These are phyloP conservation scores for Sanghuangporus weigelae DNA, from an alignment of 1,284 basidiomycete genomes.

Conservation along the genomic window DNA sequence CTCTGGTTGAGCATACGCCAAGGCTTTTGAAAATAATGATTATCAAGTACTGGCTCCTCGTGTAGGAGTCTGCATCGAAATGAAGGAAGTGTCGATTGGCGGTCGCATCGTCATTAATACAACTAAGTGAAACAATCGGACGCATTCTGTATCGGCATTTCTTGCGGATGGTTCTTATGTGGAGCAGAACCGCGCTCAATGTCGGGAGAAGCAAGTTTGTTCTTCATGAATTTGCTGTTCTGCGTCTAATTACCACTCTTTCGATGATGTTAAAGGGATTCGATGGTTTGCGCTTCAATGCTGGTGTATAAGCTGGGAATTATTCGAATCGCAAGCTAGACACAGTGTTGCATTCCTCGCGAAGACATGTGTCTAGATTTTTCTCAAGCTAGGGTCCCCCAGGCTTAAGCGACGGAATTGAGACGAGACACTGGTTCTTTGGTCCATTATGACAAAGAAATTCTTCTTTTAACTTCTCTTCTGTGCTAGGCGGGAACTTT, in stretches of 20 bases:
- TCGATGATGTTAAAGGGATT: background rate
- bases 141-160: background rate
- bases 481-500: background rate
- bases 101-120: conserved; percentile 62
- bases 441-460: background rate
- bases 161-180: background rate
- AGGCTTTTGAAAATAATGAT: background rate
- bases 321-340: background rate
- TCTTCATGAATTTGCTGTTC: background rate
- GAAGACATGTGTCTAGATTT: background rate
- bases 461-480: background rate
- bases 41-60: background rate
- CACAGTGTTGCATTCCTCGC: background rate
- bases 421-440: background rate
- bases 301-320: background rate
- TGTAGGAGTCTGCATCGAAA: conserved; percentile 46
- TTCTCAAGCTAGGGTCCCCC: background rate
- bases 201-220: background rate
- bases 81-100: conserved; percentile 50
- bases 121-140: background rate
- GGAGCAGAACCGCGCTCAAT: background rate
- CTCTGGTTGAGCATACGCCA: background rate
- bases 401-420: background rate
- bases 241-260: background rate
- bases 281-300: background rate